A percentile compares a stretch with the other conserved stretches of the same genome.
Conservation (phyloP, 2,329 filamentous ascomycete genomes). For the Cryphonectria nitschkei region DNA sequence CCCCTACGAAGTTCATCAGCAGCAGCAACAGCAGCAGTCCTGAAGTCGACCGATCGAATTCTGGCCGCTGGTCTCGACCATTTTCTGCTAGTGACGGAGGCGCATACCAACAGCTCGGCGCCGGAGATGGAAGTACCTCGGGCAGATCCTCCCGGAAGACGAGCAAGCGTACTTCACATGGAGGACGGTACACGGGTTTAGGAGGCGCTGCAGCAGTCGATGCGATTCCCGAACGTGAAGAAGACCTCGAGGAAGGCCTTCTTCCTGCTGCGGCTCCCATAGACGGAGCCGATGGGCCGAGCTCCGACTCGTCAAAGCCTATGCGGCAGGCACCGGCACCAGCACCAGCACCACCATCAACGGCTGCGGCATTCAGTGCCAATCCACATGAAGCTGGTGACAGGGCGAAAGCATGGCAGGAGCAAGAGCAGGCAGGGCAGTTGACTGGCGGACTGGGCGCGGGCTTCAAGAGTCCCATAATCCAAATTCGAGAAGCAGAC, state of each 20-base stretch:
- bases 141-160: slow-evolving; percentile 34
- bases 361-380: background rate
- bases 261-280: slow-evolving; percentile 47
- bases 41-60: background rate
- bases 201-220: background rate
- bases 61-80: background rate
- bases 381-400: background rate
- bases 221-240: slow-evolving; percentile 31
- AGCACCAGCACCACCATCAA: background rate
- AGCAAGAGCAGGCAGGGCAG: slow-evolving; percentile 57
- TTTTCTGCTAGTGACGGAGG: background rate
- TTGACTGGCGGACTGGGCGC: slow-evolving; percentile 62
- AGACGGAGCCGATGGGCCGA: slow-evolving; percentile 28
- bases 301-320: no score
- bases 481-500: slow-evolving; percentile 53
- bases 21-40: slow-evolving; percentile 19
- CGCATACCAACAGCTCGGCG: slow-evolving; percentile 33
- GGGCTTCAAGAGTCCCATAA: slow-evolving; percentile 52
- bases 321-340: no score
- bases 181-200: background rate
- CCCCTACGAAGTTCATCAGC: slow-evolving; percentile 39
- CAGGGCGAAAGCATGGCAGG: slow-evolving; percentile 35
- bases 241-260: slow-evolving; percentile 44
- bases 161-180: slow-evolving; percentile 43
- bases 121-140: background rate